These are phyloP conservation scores for Chrysoporthe austroafricana DNA, from an alignment of 2,329 filamentous ascomycete genomes.

Conservation along the genomic window DNA sequence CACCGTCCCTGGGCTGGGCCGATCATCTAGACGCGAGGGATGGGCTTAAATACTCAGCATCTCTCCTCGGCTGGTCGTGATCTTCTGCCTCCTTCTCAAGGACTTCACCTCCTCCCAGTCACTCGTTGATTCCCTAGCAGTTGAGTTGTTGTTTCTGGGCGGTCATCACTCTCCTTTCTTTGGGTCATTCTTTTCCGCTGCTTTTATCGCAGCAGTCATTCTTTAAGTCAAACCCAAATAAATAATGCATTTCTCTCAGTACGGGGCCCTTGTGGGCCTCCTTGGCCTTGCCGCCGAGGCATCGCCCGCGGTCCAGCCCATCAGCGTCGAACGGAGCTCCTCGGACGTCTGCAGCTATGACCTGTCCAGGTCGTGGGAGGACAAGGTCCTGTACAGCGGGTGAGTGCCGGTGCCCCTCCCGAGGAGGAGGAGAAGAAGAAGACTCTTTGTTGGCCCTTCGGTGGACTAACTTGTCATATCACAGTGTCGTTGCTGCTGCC, in stretches of 20 bases:
- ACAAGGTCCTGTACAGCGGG: conserved; percentile 26
- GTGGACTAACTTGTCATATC: conserved; percentile 8
- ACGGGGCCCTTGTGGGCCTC: conserved; percentile 27
- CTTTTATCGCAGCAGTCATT: conserved; percentile 12
- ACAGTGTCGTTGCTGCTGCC: conserved; percentile 24
- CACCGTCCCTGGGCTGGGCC: not conserved
- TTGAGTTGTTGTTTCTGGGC: conserved; percentile 22
- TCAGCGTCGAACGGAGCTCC: conserved; percentile 20
- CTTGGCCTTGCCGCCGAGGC: conserved; percentile 25
- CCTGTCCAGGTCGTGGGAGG: conserved; percentile 25
- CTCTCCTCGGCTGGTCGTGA: not conserved
- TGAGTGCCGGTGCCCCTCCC: not conserved
- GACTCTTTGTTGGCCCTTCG: not conserved
- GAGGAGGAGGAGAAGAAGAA: not conserved
- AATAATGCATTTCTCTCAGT: conserved; percentile 26
- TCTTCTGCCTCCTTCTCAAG: conserved; percentile 17
- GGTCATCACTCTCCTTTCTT: conserved; percentile 14
- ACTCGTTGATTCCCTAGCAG: conserved; percentile 27
- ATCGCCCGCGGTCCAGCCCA: conserved; percentile 21
- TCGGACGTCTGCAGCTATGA: conserved; percentile 20
- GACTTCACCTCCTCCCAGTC: conserved; percentile 22
- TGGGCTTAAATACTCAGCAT: conserved; percentile 17
- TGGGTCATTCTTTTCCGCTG: conserved; percentile 18
- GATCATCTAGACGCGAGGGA: not conserved
- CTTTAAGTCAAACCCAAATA: not conserved